These are phyloP conservation scores for Cystobasidium ongulense DNA, from an alignment of 768 basidiomycete species.

Conservation along the genomic window DNA sequence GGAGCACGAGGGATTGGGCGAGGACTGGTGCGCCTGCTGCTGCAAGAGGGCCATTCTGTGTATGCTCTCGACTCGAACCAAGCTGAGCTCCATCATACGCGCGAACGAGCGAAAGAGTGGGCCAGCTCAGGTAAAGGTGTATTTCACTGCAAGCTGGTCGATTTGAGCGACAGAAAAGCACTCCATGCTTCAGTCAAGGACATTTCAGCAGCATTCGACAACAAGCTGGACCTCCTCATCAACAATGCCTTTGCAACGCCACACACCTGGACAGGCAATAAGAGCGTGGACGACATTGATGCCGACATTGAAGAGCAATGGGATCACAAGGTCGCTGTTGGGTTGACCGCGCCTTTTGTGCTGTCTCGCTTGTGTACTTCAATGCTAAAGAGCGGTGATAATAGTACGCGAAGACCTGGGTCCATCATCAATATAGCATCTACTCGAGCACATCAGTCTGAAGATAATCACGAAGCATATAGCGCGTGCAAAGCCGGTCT, in stretches of 20 bases:
- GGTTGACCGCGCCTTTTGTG: conserved; percentile 6
- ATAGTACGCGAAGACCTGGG: not conserved
- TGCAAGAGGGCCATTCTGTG: conserved; percentile 9
- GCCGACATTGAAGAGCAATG: not conserved
- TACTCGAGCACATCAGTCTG: conserved; percentile 17
- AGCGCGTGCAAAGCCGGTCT: conserved; percentile 20
- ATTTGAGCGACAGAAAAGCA: not conserved
- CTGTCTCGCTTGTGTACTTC: conserved; percentile 1
- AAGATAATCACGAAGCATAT: conserved; percentile 24
- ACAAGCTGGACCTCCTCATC: conserved; percentile 27
- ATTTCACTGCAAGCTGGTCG: not conserved
- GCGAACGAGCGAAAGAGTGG: not conserved
- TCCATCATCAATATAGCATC: conserved; percentile 26
- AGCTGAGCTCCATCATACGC: conserved; percentile 6
- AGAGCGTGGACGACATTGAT: not conserved
- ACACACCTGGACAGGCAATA: conserved; percentile 7
- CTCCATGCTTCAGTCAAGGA: not conserved
- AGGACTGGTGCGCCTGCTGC: not conserved
- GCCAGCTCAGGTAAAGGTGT: not conserved
- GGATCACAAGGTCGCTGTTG: not conserved
- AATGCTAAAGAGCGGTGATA: not conserved
- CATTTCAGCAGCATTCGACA: not conserved
- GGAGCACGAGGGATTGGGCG: conserved; percentile 25
- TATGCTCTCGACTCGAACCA: not conserved
- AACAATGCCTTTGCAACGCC: conserved; percentile 24